Conservation (phyloP, 73 alveolate genomes). For the Paramecium pentaurelia region DNA sequence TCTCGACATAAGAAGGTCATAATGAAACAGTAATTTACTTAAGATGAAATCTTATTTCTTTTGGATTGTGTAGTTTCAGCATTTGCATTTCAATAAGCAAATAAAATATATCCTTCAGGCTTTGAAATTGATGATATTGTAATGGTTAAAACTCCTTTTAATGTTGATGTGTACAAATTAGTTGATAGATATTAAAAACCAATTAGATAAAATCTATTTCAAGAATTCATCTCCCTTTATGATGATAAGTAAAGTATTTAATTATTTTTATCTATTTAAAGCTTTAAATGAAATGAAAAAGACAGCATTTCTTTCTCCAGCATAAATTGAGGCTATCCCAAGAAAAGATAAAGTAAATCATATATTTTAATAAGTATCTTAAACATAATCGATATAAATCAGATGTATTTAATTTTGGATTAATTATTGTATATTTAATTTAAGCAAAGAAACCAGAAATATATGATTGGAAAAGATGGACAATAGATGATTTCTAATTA, state of each 20-base stretch:
- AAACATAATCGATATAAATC: constrained; percentile 26
- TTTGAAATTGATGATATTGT: constrained; percentile 34
- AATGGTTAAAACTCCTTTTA: background rate
- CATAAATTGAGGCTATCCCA: background rate
- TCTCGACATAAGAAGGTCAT: constrained; percentile 20
- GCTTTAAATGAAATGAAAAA: background rate
- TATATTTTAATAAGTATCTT: background rate
- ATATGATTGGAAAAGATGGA: constrained; percentile 13
- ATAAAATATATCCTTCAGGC: background rate
- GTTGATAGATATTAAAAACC: constrained; percentile 23
- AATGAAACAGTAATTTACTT: background rate
- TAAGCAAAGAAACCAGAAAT: background rate
- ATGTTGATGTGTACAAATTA: background rate
- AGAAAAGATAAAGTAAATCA: background rate
- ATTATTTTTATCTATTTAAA: background rate
- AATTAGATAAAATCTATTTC: background rate
- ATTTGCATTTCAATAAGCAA: background rate
- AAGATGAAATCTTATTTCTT: background rate
- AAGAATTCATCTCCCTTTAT: background rate
- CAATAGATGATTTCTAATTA: background rate
- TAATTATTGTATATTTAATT: background rate
- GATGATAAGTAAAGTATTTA: background rate
- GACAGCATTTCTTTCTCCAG: background rate
- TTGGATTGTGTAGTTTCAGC: background rate
- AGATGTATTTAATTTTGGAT: background rate